A percentile compares a stretch with the other conserved stretches of the same genome.
Evolutionary conservation across 2,329 filamentous ascomycete genomes (phyloP).

Genomic region (Pyrenochaeta sp.): DNA sequence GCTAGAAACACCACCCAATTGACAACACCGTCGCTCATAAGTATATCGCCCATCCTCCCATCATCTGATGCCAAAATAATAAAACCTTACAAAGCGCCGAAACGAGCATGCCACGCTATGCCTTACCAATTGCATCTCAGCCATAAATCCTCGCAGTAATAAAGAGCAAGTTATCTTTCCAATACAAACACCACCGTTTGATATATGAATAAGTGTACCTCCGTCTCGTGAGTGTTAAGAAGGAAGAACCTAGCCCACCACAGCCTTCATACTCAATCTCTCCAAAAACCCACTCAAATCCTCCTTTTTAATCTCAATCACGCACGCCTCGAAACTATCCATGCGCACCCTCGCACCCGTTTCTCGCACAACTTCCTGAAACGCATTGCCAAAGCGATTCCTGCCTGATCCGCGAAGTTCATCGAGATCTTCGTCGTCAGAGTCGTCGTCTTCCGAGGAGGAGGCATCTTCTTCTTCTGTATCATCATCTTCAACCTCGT

Average conservation of each 20-base stretch:
- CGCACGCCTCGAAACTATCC: conserved; percentile 96
- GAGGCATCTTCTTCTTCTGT: conserved; percentile 66
- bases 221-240: too few relatives aligned
- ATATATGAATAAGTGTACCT: not conserved
- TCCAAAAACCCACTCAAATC: conserved; percentile 91
- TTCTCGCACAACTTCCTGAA: conserved; percentile 92
- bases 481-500: conserved; percentile 60
- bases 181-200: not conserved
- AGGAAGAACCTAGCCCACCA: conserved; percentile 63
- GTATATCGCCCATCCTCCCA: not conserved
- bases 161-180: not conserved
- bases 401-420: conserved; percentile 74
- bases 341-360: conserved; percentile 89
- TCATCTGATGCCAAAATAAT: not conserved
- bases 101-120: conserved; percentile 1
- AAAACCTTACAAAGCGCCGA: not conserved
- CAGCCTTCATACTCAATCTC: conserved; percentile 87
- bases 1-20: not conserved
- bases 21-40: not conserved
- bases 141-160: too few relatives aligned
- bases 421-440: conserved; percentile 61
- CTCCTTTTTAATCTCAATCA: conserved; percentile 97
- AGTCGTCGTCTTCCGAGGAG: conserved; percentile 65
- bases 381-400: conserved; percentile 93
- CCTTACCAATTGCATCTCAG: not conserved